phyloP scores from a whole-genome alignment of 768 basidiomycete species.

The Cystobasidium onofrii region DNA sequence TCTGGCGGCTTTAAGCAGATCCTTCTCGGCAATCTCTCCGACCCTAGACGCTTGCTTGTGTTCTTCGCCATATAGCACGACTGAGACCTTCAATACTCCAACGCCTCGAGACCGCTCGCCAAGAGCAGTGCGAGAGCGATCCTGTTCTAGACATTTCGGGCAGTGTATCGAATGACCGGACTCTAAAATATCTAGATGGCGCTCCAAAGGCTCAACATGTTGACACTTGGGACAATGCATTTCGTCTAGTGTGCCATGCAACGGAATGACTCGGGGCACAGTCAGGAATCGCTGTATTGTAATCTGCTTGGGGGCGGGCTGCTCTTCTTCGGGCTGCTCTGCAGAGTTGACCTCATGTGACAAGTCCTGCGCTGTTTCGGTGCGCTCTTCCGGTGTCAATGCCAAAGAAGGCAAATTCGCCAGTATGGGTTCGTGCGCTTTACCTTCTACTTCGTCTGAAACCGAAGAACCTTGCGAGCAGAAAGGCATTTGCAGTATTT shows the following conservation, averaged over 20 bases:
- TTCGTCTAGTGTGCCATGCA: slow-evolving; percentile 74
- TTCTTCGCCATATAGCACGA: slow-evolving; percentile 81
- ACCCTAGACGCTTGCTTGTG: slow-evolving; percentile 75
- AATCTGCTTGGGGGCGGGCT: background rate
- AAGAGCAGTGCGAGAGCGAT: slow-evolving; percentile 60
- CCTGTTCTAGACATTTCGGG: slow-evolving; percentile 65
- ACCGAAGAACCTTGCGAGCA: background rate
- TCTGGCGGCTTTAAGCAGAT: slow-evolving; percentile 61
- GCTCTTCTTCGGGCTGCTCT: background rate
- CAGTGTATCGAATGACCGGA: slow-evolving; percentile 64
- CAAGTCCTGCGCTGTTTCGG: background rate
- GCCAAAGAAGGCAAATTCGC: background rate
- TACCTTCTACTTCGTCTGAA: background rate
- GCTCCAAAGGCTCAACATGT: slow-evolving; percentile 57
- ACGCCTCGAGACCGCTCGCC: slow-evolving; percentile 73
- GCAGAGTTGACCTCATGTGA: background rate
- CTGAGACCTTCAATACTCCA: slow-evolving; percentile 72
- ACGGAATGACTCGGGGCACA: slow-evolving; percentile 72
- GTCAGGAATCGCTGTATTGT: background rate
- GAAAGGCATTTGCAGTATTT: background rate
- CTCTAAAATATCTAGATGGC: slow-evolving; percentile 55
- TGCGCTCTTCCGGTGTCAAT: background rate
- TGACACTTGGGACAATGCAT: slow-evolving; percentile 76
- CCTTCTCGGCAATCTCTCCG: slow-evolving; percentile 70
- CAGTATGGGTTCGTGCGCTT: background rate